phyloP scores from a whole-genome alignment of 345 rosid species.

The Eutrema japonicum region DNA sequence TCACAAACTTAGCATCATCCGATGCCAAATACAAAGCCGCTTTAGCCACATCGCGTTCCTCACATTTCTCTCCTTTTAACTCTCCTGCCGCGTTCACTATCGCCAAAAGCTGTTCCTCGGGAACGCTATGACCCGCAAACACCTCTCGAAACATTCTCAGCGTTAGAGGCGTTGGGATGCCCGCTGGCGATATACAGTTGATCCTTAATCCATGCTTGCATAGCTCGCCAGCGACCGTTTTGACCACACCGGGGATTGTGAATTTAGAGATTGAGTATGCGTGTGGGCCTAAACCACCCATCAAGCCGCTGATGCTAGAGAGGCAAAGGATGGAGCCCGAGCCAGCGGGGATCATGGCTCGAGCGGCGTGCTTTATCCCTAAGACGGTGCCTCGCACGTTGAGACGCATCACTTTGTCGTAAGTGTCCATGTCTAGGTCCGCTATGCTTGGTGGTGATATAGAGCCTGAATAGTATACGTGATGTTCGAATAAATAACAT shows the following conservation, averaged over 20 bases:
- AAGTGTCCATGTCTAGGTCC: conserved; percentile 63
- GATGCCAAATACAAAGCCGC: conserved; percentile 49
- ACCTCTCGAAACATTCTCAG: conserved; percentile 44
- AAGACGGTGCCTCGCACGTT: conserved; percentile 63
- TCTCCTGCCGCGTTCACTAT: conserved; percentile 64
- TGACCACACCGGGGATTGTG: conserved; percentile 67
- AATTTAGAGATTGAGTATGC: conserved; percentile 69
- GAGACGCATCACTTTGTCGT: conserved; percentile 67
- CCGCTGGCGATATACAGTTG: conserved; percentile 77
- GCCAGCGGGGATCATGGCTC: conserved; percentile 69
- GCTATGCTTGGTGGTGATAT: conserved; percentile 60
- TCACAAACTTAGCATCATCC: conserved; percentile 52
- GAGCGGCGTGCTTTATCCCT: conserved; percentile 79
- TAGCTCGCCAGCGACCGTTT: conserved; percentile 66
- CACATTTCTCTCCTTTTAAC: conserved; percentile 70
- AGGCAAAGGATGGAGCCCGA: conserved; percentile 76
- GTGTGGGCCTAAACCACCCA: conserved; percentile 82
- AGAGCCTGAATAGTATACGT: conserved; percentile 32
- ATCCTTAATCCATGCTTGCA: conserved; percentile 63
- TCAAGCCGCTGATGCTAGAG: conserved; percentile 72
- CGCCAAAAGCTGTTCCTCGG: conserved; percentile 48
- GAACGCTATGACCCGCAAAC: conserved; percentile 45
- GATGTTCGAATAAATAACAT: background rate
- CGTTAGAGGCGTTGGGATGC: conserved; percentile 59
- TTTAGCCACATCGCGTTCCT: conserved; percentile 68